A percentile compares a stretch with the other conserved stretches of the same genome.
These are phyloP conservation scores for Arthrinium phaeospermum DNA, from an alignment of 2,329 filamentous ascomycete species.

Conservation along the genomic window DNA sequence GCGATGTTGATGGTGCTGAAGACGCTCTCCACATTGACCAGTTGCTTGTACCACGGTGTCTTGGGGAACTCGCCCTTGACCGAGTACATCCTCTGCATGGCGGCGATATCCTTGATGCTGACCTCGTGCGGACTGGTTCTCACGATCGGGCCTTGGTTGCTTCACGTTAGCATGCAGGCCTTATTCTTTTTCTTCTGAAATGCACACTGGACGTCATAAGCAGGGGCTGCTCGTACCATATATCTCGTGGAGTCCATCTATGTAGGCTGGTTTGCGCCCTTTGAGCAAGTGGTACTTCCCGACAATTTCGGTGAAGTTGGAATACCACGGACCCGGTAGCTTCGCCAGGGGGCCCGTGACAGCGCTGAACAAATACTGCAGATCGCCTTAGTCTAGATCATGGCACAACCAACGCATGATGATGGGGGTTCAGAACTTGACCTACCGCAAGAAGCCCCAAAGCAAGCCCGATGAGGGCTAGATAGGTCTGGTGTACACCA, in stretches of 20 bases:
- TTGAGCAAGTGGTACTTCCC: constrained; percentile 20
- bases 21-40: constrained; percentile 36
- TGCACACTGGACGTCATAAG: neutral
- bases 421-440: neutral
- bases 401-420: neutral
- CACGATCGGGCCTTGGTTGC: constrained; percentile 25
- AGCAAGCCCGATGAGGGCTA: neutral
- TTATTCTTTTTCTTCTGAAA: neutral
- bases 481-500: neutral
- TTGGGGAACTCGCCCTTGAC: constrained; percentile 39
- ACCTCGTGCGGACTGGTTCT: constrained; percentile 33
- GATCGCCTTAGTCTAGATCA: neutral
- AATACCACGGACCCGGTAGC: constrained; percentile 23
- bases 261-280: constrained; percentile 10
- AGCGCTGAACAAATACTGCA: neutral
- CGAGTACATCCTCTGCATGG: constrained; percentile 35
- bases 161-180: neutral
- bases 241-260: constrained; percentile 20
- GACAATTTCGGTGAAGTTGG: constrained; percentile 19
- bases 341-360: constrained; percentile 13
- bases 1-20: constrained; percentile 48
- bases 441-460: neutral
- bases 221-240: constrained; percentile 17
- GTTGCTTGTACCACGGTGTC: constrained; percentile 32
- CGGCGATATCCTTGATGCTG: constrained; percentile 32